A percentile compares a stretch with the other conserved stretches of the same genome.
Evolutionary conservation across 345 rosid species (phyloP).

Genomic region (Hevea brasiliensis): DNA sequence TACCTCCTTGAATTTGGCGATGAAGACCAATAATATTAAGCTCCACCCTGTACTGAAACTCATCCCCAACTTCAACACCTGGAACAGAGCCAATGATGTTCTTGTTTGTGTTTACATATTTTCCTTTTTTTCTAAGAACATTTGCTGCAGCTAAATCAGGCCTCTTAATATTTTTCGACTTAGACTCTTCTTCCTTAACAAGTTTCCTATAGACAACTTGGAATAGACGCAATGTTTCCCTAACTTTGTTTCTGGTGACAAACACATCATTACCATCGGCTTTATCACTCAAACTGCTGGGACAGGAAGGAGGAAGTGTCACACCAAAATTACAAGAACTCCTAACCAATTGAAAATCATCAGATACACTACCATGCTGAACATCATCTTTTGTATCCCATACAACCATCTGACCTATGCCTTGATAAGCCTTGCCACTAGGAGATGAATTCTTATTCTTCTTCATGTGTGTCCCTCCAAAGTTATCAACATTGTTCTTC

Average conservation of each 20-base stretch:
- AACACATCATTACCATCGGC: constrained; percentile 25
- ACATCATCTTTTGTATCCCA: constrained; percentile 15
- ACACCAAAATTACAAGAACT: constrained; percentile 29
- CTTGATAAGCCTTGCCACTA: constrained; percentile 13
- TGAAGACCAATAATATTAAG: constrained; percentile 34
- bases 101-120: constrained; percentile 13
- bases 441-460: constrained; percentile 7
- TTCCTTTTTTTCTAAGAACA: neutral
- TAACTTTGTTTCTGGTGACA: constrained; percentile 60
- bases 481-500: constrained; percentile 25
- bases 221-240: constrained; percentile 74
- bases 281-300: constrained; percentile 23
- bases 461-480: constrained; percentile 10
- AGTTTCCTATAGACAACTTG: constrained; percentile 64
- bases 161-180: constrained; percentile 39
- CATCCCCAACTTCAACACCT: constrained; percentile 24
- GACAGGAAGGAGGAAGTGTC: constrained; percentile 51
- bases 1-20: constrained; percentile 15
- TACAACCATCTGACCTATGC: constrained; percentile 11
- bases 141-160: constrained; percentile 38
- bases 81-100: constrained; percentile 24
- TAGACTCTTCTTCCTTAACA: constrained; percentile 75
- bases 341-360: constrained; percentile 19
- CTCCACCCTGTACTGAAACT: constrained; percentile 31
- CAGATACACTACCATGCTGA: constrained; percentile 15